Conservation (phyloP, 371 early-diverging fungal genomes). For the Mortierella sp. region DNA sequence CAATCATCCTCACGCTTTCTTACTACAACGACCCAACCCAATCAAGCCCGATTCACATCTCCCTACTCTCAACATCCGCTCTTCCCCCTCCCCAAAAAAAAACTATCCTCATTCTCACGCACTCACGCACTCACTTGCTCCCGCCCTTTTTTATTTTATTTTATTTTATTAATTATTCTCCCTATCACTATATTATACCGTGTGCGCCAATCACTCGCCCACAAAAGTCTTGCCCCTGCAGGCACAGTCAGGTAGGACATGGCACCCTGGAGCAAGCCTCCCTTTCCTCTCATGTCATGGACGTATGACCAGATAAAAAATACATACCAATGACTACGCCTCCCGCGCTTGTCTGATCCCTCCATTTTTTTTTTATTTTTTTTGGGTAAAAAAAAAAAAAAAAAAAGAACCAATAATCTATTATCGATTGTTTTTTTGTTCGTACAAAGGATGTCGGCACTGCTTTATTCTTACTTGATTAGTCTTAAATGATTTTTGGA, state of each 20-base stretch:
- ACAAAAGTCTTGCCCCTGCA: conserved; percentile 23
- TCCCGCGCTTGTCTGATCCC: neutral
- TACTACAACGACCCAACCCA: too few species aligned
- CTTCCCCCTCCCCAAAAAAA: neutral
- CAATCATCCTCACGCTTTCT: too few species aligned
- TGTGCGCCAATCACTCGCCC: conserved; percentile 8
- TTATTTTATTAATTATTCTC: neutral
- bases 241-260: conserved; percentile 26
- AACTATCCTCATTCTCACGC: neutral
- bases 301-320: neutral
- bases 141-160: neutral
- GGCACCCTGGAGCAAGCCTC: neutral
- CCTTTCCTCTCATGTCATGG: neutral
- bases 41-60: too few species aligned
- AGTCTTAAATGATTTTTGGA: too few species aligned
- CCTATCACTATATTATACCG: conserved; percentile 3
- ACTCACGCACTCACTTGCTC: neutral
- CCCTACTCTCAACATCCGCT: neutral
- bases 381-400: neutral
- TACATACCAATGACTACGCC: neutral
- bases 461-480: too few species aligned
- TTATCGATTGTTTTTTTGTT: too few species aligned
- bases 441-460: too few species aligned
- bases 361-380: neutral
- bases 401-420: too few species aligned